Conservation (phyloP, 2,329 filamentous ascomycete species). For the Aspergillus pseudoterreus region DNA sequence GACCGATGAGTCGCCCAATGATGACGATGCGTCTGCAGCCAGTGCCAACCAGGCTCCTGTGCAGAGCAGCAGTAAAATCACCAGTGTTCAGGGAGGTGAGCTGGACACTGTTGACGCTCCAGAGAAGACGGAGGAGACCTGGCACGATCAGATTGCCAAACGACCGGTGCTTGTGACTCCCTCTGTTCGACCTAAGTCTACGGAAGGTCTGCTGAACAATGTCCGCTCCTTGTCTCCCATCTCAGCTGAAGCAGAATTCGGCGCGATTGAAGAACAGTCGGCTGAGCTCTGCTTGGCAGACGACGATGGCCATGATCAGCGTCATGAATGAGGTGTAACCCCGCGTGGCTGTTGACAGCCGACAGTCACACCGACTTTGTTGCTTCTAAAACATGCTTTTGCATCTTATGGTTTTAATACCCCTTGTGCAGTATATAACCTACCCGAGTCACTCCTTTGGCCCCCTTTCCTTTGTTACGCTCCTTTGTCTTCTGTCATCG, state of each 20-base stretch:
- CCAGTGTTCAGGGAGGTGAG: constrained; percentile 54
- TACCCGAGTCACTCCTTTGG: constrained; percentile 10
- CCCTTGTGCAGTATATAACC: constrained; percentile 9
- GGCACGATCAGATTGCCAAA: constrained; percentile 52
- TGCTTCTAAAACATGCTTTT: constrained; percentile 2
- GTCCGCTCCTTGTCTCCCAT: constrained; percentile 38
- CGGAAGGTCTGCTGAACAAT: constrained; percentile 57
- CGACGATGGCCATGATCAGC: constrained; percentile 17
- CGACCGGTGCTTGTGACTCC: constrained; percentile 64
- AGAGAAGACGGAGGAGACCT: constrained; percentile 36
- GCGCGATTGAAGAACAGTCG: constrained; percentile 28
- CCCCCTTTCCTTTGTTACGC: constrained; percentile 5
- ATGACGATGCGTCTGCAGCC: constrained; percentile 59
- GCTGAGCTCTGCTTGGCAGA: constrained; percentile 57
- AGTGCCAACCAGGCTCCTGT: constrained; percentile 46
- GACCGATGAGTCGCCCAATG: constrained; percentile 41
- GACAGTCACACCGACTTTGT: background rate
- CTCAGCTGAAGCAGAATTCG: constrained; percentile 31
- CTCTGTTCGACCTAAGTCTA: constrained; percentile 55
- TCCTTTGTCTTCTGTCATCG: constrained; percentile 1
- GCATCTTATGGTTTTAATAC: constrained; percentile 8
- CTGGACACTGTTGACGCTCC: constrained; percentile 19
- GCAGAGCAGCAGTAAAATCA: constrained; percentile 42
- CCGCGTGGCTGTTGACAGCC: constrained; percentile 1
- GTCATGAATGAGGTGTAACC: constrained; percentile 9